Conservation (phyloP, 2,329 filamentous ascomycete genomes). For the Ceratocystis albifundus region DNA sequence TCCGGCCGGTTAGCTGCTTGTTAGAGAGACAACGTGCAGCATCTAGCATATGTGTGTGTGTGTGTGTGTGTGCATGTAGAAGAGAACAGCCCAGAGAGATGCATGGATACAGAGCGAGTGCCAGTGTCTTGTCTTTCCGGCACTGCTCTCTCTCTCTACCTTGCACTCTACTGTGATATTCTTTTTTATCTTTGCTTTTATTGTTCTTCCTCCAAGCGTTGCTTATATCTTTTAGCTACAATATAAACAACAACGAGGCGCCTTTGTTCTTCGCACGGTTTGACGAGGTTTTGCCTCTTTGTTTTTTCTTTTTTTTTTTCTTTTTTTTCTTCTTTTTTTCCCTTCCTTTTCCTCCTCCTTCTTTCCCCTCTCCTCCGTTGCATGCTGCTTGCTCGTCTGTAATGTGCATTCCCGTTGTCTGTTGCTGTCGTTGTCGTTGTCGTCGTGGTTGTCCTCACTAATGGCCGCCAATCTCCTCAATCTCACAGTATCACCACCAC, state of each 20-base stretch:
- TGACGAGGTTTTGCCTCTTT: slow-evolving; percentile 1
- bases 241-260: slow-evolving; percentile 8
- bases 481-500: neutral
- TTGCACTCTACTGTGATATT: neutral
- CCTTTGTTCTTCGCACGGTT: slow-evolving; percentile 9
- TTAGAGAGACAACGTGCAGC: neutral
- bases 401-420: slow-evolving; percentile 12
- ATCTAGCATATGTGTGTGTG: too few species aligned
- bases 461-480: neutral
- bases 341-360: neutral
- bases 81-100: neutral
- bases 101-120: neutral
- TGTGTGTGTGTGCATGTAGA: too few species aligned
- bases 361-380: neutral
- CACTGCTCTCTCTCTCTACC: neutral
- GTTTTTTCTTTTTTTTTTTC: neutral
- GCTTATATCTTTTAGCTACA: neutral
- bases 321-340: neutral
- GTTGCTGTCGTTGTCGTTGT: slow-evolving; percentile 6
- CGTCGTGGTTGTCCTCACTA: slow-evolving; percentile 3
- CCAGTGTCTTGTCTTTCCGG: neutral
- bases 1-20: neutral
- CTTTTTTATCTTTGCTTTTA: slow-evolving; percentile 1
- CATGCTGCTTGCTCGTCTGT: neutral
- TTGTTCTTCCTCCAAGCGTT: neutral